These are phyloP conservation scores for Dactylonectria macrodidyma DNA, from an alignment of 2,329 filamentous ascomycete species.

Conservation along the genomic window DNA sequence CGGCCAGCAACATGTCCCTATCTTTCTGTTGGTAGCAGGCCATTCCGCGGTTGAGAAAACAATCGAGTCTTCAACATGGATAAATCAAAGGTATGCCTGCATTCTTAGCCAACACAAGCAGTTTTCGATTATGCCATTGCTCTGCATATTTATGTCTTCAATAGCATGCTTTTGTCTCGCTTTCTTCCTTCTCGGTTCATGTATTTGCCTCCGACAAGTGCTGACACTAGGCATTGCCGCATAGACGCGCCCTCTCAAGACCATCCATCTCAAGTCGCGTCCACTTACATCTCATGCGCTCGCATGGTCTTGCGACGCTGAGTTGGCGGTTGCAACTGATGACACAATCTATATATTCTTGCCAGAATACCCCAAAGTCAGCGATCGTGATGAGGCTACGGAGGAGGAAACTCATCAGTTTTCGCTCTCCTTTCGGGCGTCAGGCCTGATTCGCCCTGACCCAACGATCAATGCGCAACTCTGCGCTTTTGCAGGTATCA, in stretches of 20 bases:
- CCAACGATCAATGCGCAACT: conserved; percentile 62
- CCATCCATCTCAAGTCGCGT: conserved; percentile 59
- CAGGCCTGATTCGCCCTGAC: conserved; percentile 55
- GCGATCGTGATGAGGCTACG: conserved; percentile 45
- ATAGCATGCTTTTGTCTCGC: no score
- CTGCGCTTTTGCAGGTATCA: conserved; percentile 56
- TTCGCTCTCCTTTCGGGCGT: conserved; percentile 51
- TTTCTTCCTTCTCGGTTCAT: not conserved
- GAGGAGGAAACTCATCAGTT: conserved; percentile 53
- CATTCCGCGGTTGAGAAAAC: conserved; percentile 14
- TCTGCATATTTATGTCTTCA: not conserved
- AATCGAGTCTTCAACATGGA: conserved; percentile 39
- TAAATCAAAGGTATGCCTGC: conserved; percentile 45
- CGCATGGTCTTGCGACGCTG: conserved; percentile 71
- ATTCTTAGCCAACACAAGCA: conserved; percentile 2
- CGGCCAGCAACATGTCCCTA: not conserved
- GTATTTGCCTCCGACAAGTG: not conserved
- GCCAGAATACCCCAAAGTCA: conserved; percentile 58
- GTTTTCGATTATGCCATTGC: not conserved
- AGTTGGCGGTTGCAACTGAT: conserved; percentile 70
- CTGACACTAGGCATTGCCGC: conserved; percentile 14
- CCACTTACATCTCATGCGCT: conserved; percentile 61
- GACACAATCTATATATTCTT: conserved; percentile 68
- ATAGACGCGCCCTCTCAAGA: conserved; percentile 64
- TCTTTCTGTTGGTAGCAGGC: not conserved